phyloP scores from a whole-genome alignment of 495 filamentous ascomycete species.

The Annulohypoxylon stygium region DNA sequence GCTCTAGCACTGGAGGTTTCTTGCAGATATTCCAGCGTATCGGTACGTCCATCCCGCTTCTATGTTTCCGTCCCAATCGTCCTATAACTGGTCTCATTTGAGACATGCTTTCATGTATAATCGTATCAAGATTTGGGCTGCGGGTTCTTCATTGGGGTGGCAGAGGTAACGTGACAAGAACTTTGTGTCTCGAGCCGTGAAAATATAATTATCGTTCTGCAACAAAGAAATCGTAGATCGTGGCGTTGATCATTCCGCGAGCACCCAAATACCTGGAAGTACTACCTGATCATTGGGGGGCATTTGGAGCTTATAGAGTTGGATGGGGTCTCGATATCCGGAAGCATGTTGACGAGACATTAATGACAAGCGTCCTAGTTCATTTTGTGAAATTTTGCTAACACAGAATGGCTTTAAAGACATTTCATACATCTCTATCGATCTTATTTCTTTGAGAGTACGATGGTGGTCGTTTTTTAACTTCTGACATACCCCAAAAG shows the following conservation, averaged over 20 bases:
- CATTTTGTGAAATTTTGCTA: too few species aligned
- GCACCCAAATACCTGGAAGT: not conserved
- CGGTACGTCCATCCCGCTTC: not conserved
- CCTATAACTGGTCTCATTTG: not conserved
- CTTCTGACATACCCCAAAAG: too few species aligned
- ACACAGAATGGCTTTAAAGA: too few species aligned
- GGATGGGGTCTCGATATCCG: too few species aligned
- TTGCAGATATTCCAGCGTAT: slow-evolving; percentile 20
- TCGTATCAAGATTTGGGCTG: not conserved
- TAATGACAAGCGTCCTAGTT: too few species aligned
- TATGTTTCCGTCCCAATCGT: not conserved
- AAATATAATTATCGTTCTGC: not conserved
- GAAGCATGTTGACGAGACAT: too few species aligned
- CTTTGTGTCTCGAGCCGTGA: not conserved
- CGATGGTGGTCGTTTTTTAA: too few species aligned
- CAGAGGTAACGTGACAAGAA: not conserved
- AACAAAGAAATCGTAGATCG: not conserved
- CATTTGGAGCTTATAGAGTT: too few species aligned
- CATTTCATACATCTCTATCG: too few species aligned
- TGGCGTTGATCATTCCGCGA: not conserved
- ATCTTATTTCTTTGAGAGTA: too few species aligned
- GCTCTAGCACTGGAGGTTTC: not conserved
- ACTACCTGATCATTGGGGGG: too few species aligned
- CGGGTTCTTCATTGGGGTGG: not conserved
- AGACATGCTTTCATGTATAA: not conserved